These are phyloP conservation scores for Trametes coccinea DNA, from an alignment of 768 basidiomycete genomes.

Conservation along the genomic window DNA sequence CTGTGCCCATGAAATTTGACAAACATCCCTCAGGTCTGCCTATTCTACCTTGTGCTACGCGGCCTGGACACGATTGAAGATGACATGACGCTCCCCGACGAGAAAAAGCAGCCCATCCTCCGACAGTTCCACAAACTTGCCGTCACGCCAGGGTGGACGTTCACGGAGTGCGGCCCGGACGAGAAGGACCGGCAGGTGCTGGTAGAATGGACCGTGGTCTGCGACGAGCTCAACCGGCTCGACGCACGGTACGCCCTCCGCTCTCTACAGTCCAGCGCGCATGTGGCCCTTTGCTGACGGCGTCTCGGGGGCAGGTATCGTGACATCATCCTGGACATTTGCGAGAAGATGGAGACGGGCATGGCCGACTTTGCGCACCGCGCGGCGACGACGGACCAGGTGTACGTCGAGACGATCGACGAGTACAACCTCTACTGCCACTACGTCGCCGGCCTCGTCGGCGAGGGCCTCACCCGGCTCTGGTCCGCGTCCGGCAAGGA, in stretches of 20 bases:
- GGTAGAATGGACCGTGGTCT: constrained; percentile 77
- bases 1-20: not conserved
- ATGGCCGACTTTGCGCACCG: constrained; percentile 96
- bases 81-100: constrained; percentile 93
- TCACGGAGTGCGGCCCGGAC: constrained; percentile 73
- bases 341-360: constrained; percentile 84
- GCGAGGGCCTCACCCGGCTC: constrained; percentile 89
- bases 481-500: constrained; percentile 89
- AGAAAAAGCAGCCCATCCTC: constrained; percentile 82
- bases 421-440: constrained; percentile 99
- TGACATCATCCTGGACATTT: constrained; percentile 79
- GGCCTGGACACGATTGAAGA: constrained; percentile 98
- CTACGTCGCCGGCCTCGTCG: constrained; percentile 96
- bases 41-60: constrained; percentile 93
- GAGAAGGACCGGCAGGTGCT: constrained; percentile 89
- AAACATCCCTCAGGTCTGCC: constrained; percentile 64
- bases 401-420: constrained; percentile 70
- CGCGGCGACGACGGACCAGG: constrained; percentile 66
- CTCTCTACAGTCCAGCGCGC: constrained; percentile 1
- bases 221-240: constrained; percentile 77
- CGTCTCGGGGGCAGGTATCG: constrained; percentile 54
- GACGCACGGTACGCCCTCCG: constrained; percentile 52
- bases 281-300: not conserved
- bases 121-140: constrained; percentile 81
- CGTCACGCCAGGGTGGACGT: constrained; percentile 84